Evolutionary conservation across 1,139 yeast species (phyloP).

Genomic region (Protomyces arabidopsidicola): DNA sequence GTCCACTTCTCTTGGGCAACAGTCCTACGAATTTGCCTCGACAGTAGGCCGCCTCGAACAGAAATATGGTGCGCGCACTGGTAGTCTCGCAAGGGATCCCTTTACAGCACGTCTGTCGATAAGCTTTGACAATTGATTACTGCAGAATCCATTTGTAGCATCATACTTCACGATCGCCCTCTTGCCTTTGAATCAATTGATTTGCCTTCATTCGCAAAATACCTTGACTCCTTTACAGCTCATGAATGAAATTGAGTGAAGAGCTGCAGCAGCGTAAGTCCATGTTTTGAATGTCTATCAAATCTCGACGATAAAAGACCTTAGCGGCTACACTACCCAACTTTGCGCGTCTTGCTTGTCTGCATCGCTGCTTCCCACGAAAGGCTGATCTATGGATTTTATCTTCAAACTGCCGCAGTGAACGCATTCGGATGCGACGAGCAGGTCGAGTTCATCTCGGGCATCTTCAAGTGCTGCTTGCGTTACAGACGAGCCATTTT

Average conservation of each 20-base stretch:
- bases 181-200: too few species aligned
- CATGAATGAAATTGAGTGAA: too few species aligned
- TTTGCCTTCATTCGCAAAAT: too few species aligned
- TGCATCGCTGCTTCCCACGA: conserved; percentile 34
- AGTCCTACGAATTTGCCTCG: background rate
- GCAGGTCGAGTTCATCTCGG: conserved; percentile 52
- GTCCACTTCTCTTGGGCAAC: too few species aligned
- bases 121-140: background rate
- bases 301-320: too few species aligned
- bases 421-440: conserved; percentile 65
- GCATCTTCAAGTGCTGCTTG: conserved; percentile 36
- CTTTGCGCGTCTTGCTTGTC: background rate
- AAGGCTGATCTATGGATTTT: conserved; percentile 60
- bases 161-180: too few species aligned
- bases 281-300: background rate
- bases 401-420: conserved; percentile 75
- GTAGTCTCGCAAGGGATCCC: background rate
- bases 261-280: background rate
- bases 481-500: background rate
- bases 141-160: background rate
- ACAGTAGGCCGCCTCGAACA: background rate
- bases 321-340: background rate
- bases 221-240: too few species aligned
- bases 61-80: background rate
- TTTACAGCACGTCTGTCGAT: background rate